phyloP scores from a whole-genome alignment of 169 alveolate species.

The Theileria orientalis region DNA sequence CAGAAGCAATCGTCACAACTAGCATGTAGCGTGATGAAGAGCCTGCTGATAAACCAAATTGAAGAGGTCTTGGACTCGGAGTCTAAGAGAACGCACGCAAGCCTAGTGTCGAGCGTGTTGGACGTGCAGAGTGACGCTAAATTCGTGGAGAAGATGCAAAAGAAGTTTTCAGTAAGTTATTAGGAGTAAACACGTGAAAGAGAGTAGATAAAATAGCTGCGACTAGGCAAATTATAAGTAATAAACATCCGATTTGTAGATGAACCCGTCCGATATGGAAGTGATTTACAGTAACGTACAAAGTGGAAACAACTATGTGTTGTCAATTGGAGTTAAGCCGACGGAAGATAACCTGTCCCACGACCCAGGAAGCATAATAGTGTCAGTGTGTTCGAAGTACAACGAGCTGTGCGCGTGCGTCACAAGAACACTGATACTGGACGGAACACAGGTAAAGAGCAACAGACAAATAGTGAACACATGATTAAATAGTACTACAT shows the following conservation, averaged over 20 bases:
- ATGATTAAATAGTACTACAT: no score
- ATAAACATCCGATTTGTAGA: neutral
- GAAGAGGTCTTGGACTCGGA: constrained; percentile 77
- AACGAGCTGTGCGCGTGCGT: constrained; percentile 73
- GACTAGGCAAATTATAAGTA: no score
- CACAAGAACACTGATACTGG: constrained; percentile 73
- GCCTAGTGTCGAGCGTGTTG: constrained; percentile 62
- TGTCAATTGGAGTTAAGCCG: constrained; percentile 69
- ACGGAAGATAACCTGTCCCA: constrained; percentile 69
- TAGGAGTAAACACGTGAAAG: constrained; percentile 1
- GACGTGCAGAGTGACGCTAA: constrained; percentile 66
- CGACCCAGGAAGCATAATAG: constrained; percentile 72
- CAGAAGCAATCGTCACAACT: constrained; percentile 74
- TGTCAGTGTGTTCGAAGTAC: constrained; percentile 74
- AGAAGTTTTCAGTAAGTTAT: constrained; percentile 56
- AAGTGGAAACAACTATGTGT: constrained; percentile 71
- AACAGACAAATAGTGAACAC: no score
- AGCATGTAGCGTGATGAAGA: constrained; percentile 73
- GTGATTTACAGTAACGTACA: constrained; percentile 75
- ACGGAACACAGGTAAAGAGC: constrained; percentile 65
- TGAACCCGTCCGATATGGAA: constrained; percentile 69
- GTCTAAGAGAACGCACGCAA: constrained; percentile 66
- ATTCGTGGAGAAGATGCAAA: constrained; percentile 67
- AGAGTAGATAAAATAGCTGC: no score
- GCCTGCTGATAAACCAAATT: constrained; percentile 68